Percentiles rank a stretch among this genome's conserved stretches.
These are phyloP conservation scores for Gamarada debralockiae DNA, from an alignment of 495 filamentous ascomycete species.

Conservation along the genomic window DNA sequence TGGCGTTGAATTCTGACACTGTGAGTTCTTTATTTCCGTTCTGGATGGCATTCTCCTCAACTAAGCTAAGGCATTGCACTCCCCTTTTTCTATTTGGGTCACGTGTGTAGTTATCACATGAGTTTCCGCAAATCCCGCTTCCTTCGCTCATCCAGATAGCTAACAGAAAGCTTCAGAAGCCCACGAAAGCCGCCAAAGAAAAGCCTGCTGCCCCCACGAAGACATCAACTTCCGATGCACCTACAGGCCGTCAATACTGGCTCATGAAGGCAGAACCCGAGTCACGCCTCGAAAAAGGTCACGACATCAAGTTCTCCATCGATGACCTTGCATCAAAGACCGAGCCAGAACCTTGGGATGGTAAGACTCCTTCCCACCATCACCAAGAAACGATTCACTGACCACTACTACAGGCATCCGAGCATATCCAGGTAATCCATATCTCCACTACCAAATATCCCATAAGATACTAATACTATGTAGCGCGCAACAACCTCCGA, in stretches of 20 bases:
- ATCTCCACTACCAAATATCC: neutral
- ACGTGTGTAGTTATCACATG: neutral
- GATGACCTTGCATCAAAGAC: conserved; percentile 73
- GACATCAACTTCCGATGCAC: neutral
- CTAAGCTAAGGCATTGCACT: too few relatives aligned
- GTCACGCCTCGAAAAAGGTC: conserved; percentile 76
- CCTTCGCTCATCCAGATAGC: neutral
- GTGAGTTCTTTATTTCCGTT: too few relatives aligned
- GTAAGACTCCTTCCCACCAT: conserved; percentile 33
- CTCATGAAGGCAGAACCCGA: conserved; percentile 95
- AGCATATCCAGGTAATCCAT: conserved; percentile 17
- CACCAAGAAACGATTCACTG: neutral
- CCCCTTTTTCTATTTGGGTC: too few relatives aligned
- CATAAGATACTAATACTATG: conserved; percentile 3
- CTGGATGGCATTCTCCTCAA: too few relatives aligned
- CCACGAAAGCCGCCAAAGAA: conserved; percentile 1
- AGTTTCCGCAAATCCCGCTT: neutral
- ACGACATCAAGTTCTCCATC: conserved; percentile 90
- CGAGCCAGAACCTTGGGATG: conserved; percentile 86
- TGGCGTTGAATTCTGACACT: too few relatives aligned
- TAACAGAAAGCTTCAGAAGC: neutral
- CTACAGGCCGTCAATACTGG: conserved; percentile 60
- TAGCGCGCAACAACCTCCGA: conserved; percentile 80
- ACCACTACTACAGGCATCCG: conserved; percentile 17
- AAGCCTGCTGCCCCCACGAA: neutral